A percentile compares a stretch with the other conserved stretches of the same genome.
Conservation (phyloP, 179 eudicot species). For the Patellifolia procumbens region DNA sequence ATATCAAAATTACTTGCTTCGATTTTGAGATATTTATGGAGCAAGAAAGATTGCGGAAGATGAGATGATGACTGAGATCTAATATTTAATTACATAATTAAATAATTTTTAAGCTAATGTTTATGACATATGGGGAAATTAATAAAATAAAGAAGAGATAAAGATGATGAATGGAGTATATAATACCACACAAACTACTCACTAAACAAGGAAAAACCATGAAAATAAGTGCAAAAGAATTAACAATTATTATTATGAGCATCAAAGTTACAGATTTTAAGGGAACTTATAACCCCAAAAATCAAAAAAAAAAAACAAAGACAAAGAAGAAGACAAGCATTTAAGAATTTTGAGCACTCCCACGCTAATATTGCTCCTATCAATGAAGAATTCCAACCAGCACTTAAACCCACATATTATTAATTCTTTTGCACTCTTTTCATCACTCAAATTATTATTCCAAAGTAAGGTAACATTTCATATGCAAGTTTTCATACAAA, state of each 20-base stretch:
- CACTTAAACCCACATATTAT: not conserved
- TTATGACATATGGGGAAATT: not conserved
- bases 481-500: not conserved
- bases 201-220: slow-evolving; percentile 20
- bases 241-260: slow-evolving; percentile 3
- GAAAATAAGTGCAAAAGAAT: slow-evolving; percentile 32
- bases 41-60: slow-evolving; percentile 33
- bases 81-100: not conserved
- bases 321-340: slow-evolving; percentile 30
- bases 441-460: slow-evolving; percentile 13
- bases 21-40: slow-evolving; percentile 24
- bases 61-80: no score
- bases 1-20: slow-evolving; percentile 7
- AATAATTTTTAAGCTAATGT: not conserved
- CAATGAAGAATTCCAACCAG: slow-evolving; percentile 25
- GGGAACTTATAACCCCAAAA: no score
- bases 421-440: not conserved
- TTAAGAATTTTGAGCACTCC: slow-evolving; percentile 39
- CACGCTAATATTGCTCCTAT: slow-evolving; percentile 29
- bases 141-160: slow-evolving; percentile 5
- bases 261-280: slow-evolving; percentile 19
- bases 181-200: not conserved
- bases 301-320: not conserved
- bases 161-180: slow-evolving; percentile 19
- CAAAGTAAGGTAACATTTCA: not conserved